Conservation (phyloP, 768 basidiomycete species). For the Holtermannia corniformis region DNA sequence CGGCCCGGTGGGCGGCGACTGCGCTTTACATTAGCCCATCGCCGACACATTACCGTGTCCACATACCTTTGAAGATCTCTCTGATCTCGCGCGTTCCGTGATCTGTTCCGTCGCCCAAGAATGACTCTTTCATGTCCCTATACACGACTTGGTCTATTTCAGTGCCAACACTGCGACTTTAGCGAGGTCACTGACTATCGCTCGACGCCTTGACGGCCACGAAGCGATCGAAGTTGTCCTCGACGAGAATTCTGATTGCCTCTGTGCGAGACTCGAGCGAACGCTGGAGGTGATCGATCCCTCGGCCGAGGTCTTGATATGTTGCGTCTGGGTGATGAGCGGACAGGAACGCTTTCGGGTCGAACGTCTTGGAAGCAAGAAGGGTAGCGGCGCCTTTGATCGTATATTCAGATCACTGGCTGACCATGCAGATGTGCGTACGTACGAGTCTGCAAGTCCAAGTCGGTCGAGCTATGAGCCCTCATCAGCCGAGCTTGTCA, state of each 20-base stretch:
- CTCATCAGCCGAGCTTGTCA: constrained; percentile 2
- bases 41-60: constrained; percentile 17
- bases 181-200: constrained; percentile 62
- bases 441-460: constrained; percentile 52
- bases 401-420: not conserved
- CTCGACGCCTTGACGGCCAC: constrained; percentile 94
- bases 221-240: constrained; percentile 96
- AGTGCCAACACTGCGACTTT: not conserved
- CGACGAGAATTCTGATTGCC: constrained; percentile 87
- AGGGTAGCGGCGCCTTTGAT: constrained; percentile 63
- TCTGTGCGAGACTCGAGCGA: constrained; percentile 86
- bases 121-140: constrained; percentile 83
- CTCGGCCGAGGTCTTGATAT: constrained; percentile 76
- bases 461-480: constrained; percentile 50
- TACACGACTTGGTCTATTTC: constrained; percentile 55
- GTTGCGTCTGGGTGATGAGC: constrained; percentile 88
- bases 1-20: constrained; percentile 88
- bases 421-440: constrained; percentile 6
- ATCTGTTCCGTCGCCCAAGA: constrained; percentile 65
- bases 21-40: constrained; percentile 1
- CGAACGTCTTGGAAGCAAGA: constrained; percentile 87
- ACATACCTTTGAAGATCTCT: constrained; percentile 76
- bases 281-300: constrained; percentile 60
- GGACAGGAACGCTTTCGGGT: constrained; percentile 86
- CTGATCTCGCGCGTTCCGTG: constrained; percentile 72